Conservation (phyloP, 2,329 filamentous ascomycete species). For the Pestalotiopsis sp. region DNA sequence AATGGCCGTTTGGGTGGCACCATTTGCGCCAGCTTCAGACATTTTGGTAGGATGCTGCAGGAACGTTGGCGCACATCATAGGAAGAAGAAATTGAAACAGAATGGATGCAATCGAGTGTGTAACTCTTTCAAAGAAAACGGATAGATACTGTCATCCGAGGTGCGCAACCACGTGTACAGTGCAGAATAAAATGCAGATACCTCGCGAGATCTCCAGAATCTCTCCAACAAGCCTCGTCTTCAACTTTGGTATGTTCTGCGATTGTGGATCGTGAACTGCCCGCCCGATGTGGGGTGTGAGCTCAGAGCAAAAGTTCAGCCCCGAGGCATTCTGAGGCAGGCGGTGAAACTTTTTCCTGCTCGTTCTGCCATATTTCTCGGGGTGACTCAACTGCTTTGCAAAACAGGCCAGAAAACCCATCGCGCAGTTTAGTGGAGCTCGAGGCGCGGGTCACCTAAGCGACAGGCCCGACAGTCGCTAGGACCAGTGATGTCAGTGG, state of each 20-base stretch:
- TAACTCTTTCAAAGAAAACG: not conserved
- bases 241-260: not conserved
- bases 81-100: constrained; percentile 12
- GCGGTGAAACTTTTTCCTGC: constrained; percentile 2
- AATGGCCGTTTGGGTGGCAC: constrained; percentile 41
- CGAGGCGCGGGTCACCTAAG: not conserved
- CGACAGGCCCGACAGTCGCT: not conserved
- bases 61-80: constrained; percentile 38
- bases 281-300: constrained; percentile 1
- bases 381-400: not conserved
- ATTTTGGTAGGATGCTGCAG: constrained; percentile 42
- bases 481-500: constrained; percentile 11
- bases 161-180: not conserved
- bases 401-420: not conserved
- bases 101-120: not conserved
- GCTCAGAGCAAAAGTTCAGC: constrained; percentile 3
- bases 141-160: not conserved
- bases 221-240: not conserved
- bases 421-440: not conserved
- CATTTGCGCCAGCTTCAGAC: constrained; percentile 51
- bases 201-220: not conserved
- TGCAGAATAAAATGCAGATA: not conserved
- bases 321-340: not conserved
- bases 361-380: not conserved
- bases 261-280: constrained; percentile 2